Conservation (phyloP, 805 yeast genomes). For the Torulaspora quercuum region DNA sequence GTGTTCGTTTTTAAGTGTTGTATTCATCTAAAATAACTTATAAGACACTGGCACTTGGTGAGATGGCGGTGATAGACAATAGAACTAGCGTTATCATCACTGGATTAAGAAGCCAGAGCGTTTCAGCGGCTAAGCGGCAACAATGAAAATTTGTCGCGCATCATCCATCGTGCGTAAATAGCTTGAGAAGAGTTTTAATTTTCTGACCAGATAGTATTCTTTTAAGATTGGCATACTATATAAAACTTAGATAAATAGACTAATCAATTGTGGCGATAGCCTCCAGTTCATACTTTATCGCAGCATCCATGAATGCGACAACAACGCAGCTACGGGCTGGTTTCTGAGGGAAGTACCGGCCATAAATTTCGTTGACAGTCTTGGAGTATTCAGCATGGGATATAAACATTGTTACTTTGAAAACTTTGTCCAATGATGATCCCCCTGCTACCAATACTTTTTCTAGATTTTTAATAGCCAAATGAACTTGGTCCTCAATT, state of each 20-base stretch:
- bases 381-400: constrained; percentile 42
- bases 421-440: constrained; percentile 43
- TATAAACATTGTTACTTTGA: constrained; percentile 50
- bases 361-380: constrained; percentile 45
- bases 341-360: constrained; percentile 43
- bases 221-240: too few species aligned
- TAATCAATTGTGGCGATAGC: constrained; percentile 40
- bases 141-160: too few species aligned
- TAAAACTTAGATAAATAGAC: background rate
- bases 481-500: constrained; percentile 44
- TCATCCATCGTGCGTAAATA: too few species aligned
- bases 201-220: too few species aligned
- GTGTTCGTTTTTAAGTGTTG: too few species aligned
- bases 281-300: constrained; percentile 51
- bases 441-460: constrained; percentile 44
- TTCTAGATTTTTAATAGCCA: constrained; percentile 43
- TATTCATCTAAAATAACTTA: too few species aligned
- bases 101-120: too few species aligned
- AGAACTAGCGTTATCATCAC: too few species aligned
- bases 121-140: too few species aligned
- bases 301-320: constrained; percentile 49
- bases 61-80: too few species aligned
- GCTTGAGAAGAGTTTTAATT: too few species aligned
- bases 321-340: constrained; percentile 54
- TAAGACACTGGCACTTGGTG: too few species aligned